Evolutionary conservation across 2,329 filamentous ascomycete genomes (phyloP).

Genomic region (Rhynchosporium graminicola): DNA sequence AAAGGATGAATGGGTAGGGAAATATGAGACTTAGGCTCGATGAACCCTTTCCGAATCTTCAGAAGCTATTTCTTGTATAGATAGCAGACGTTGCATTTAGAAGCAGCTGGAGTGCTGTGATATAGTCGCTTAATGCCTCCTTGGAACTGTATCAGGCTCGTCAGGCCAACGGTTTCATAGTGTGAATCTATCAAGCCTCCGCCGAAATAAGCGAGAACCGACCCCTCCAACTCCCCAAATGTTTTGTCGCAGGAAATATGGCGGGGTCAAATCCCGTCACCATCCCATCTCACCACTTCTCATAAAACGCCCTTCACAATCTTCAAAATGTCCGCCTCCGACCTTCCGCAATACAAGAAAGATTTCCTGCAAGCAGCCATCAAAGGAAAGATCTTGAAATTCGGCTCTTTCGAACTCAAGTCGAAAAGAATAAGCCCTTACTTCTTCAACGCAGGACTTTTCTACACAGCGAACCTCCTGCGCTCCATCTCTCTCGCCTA

Average conservation of each 20-base stretch:
- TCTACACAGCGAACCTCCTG: slow-evolving; percentile 79
- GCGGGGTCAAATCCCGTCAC: background rate
- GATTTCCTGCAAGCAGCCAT: slow-evolving; percentile 72
- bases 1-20: too few species aligned
- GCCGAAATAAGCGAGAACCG: background rate
- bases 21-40: too few species aligned
- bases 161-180: too few species aligned
- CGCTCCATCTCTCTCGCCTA: slow-evolving; percentile 79
- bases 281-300: background rate
- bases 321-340: slow-evolving; percentile 27
- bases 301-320: background rate
- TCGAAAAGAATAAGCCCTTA: slow-evolving; percentile 90
- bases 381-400: slow-evolving; percentile 70
- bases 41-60: too few species aligned
- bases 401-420: slow-evolving; percentile 87
- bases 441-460: slow-evolving; percentile 95
- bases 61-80: too few species aligned
- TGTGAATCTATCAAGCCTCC: too few species aligned
- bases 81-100: too few species aligned
- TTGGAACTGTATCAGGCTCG: too few species aligned
- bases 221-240: background rate
- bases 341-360: slow-evolving; percentile 65
- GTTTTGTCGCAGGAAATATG: background rate
- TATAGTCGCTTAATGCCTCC: too few species aligned
- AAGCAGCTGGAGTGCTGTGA: too few species aligned